phyloP scores from a whole-genome alignment of 2,329 filamentous ascomycete genomes.

The Lithohypha guttulata region DNA sequence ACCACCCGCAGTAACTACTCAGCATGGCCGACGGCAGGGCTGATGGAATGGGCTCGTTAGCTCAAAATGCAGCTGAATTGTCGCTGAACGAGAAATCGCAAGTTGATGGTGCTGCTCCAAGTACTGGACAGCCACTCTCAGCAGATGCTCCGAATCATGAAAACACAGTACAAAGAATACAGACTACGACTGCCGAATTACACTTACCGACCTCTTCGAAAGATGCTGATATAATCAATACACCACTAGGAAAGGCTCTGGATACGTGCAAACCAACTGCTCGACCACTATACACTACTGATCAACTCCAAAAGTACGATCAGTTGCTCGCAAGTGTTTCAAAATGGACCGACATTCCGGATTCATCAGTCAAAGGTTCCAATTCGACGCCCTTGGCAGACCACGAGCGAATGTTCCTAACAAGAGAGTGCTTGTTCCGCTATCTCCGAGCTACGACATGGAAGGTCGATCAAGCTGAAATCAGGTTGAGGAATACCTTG shows the following conservation, averaged over 20 bases:
- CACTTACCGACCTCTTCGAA: constrained; percentile 29
- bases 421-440: constrained; percentile 79
- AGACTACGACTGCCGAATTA: background rate
- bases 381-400: constrained; percentile 59
- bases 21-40: too few species aligned
- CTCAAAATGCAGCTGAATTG: constrained; percentile 5
- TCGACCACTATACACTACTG: constrained; percentile 53
- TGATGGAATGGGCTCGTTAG: too few species aligned
- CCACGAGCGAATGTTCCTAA: constrained; percentile 78
- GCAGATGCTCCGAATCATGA: background rate
- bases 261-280: constrained; percentile 48
- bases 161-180: constrained; percentile 1
- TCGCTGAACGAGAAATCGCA: constrained; percentile 2
- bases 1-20: background rate
- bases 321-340: constrained; percentile 60
- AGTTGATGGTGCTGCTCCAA: background rate
- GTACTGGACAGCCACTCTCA: background rate
- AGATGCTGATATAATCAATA: constrained; percentile 36
- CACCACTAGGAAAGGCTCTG: constrained; percentile 49
- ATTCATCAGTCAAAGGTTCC: constrained; percentile 48
- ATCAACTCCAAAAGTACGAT: constrained; percentile 75
- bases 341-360: constrained; percentile 59
- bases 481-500: constrained; percentile 69
- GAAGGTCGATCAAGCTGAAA: constrained; percentile 62
- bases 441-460: constrained; percentile 93